Base-by-base conservation (phyloP, 148 eudicot genomes). In the Camellia japonica region DNA sequence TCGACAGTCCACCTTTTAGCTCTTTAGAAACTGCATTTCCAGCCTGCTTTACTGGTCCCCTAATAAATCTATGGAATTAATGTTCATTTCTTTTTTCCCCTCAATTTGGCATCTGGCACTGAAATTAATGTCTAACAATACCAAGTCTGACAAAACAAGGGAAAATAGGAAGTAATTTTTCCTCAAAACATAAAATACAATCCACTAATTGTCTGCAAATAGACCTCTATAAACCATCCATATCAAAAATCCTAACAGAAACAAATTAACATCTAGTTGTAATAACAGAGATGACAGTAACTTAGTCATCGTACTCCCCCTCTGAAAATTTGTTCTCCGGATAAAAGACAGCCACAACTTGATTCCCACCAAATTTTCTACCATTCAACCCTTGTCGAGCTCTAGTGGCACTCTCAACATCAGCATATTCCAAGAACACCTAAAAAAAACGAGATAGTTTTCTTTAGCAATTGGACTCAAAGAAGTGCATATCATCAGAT, bases 351-450 rank as follows among this genome's bases (percentile, higher is more conserved):
- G 94, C 97, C 69, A 89, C 87, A 0, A 94, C 97, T 86, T 88
- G 87, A 71, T 92, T 94, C n/a, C 94, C 98, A 8, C 84, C 97
- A 38, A 92, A 94, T 83, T 89, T 94, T 71, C 98, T 92, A 68
- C 98, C 98, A 44, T 94, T 86, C 88, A 94, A 87, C 49, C 92
- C 97, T 23, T 81, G 79, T 67, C 90, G 82, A 55, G 97, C 97
- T 79, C 82, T 92, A 1, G 88, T 65, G 13, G 99, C 84, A 77
- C 95, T 85, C 52, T 92, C 94, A 44, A 83, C 69, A 77, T 93
- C 98, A 0, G 78, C 86, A 79, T 91, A 96, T 83, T 93, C 98
- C 92, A 96, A 63, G 84, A 93, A 96, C 75, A 96, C 99, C 98
- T 96, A 79, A 8, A 65, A 76, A 23, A 38, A 14, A 60, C 65